Evolutionary conservation across 2,329 filamentous ascomycete species (phyloP).

Genomic region (Talaromyces pinophilus): DNA sequence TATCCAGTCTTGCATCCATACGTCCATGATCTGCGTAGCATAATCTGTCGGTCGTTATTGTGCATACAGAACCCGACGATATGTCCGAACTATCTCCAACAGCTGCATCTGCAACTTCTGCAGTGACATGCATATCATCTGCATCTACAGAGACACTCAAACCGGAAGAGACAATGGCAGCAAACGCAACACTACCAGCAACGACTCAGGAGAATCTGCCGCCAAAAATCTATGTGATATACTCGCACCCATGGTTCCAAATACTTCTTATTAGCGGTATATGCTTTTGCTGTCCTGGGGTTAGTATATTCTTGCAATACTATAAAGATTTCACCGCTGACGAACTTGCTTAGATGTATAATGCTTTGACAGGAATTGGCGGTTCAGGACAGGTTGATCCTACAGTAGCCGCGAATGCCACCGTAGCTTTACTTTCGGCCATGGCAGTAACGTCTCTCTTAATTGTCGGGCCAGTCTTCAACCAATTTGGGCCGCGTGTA

Average conservation of each 20-base stretch:
- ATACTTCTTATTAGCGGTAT: slow-evolving; percentile 46
- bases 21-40: background rate
- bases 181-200: background rate
- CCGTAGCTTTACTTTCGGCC: slow-evolving; percentile 39
- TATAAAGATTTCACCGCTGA: background rate
- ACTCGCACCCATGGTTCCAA: slow-evolving; percentile 39
- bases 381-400: slow-evolving; percentile 43
- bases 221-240: background rate
- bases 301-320: slow-evolving; percentile 27
- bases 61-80: too few species aligned
- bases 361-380: slow-evolving; percentile 41
- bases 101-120: slow-evolving; percentile 13
- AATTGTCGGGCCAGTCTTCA: slow-evolving; percentile 39
- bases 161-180: background rate
- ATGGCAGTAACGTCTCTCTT: slow-evolving; percentile 40
- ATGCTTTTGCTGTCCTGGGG: slow-evolving; percentile 46
- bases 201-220: background rate
- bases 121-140: slow-evolving; percentile 17
- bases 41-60: background rate
- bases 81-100: slow-evolving; percentile 16
- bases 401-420: slow-evolving; percentile 42
- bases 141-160: slow-evolving; percentile 6
- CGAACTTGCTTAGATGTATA: slow-evolving; percentile 38
- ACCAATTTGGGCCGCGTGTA: slow-evolving; percentile 37
- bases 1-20: background rate